Conservation (phyloP, 148 eudicot species). For the Persicaria tinctoria region DNA sequence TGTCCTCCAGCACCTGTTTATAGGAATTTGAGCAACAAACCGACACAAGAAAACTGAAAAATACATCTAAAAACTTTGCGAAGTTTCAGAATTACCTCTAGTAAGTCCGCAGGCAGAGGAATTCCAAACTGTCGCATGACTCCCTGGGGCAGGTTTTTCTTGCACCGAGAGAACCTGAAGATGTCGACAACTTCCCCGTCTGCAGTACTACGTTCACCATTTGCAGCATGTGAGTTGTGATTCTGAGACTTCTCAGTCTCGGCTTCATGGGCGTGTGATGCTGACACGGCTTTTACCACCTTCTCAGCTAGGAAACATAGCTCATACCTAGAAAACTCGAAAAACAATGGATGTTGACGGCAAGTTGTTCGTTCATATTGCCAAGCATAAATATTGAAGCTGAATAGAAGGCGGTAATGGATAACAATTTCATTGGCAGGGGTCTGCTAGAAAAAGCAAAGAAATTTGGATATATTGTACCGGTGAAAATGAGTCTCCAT, state of each 20-base stretch:
- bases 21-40: neutral
- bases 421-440: neutral
- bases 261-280: conserved; percentile 44
- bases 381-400: neutral
- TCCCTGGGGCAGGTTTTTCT: conserved; percentile 75
- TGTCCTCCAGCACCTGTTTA: conserved; percentile 56
- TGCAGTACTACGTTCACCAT: conserved; percentile 43
- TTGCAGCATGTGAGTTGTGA: conserved; percentile 37
- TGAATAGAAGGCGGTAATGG: neutral
- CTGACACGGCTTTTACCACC: conserved; percentile 49
- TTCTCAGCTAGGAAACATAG: conserved; percentile 86
- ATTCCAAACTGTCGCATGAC: conserved; percentile 66
- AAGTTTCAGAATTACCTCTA: conserved; percentile 50
- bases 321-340: conserved; percentile 56
- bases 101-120: conserved; percentile 74
- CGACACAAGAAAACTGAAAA: neutral
- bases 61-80: neutral
- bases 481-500: conserved; percentile 84
- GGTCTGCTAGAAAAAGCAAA: neutral
- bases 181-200: conserved; percentile 65
- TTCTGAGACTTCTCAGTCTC: conserved; percentile 55
- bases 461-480: conserved; percentile 24
- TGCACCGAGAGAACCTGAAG: conserved; percentile 88
- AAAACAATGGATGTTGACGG: neutral
- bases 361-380: neutral